Base-by-base conservation (phyloP, 2,329 filamentous ascomycete genomes). In the Tolypocladium inflatum region DNA sequence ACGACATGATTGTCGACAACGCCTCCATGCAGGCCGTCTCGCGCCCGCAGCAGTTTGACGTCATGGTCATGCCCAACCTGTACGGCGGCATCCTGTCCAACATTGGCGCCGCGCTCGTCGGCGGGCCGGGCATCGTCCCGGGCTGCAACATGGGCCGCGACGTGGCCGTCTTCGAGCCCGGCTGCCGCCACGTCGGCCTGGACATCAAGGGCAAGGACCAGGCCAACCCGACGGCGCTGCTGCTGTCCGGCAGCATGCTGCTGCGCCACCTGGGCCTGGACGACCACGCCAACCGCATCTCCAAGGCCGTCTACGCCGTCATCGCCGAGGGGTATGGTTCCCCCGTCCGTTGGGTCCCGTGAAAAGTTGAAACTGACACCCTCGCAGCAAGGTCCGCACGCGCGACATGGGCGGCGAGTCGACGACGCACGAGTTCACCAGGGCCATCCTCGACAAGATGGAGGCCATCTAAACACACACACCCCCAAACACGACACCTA, bases 1-100 rank as follows among this genome's bases (percentile, higher is more conserved):
- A 95, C 82, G 94, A 99, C 80, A 97, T 99, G 93, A 99, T 99
- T 76, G 94, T 99, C 77, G 94, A 99, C 81, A 99, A 99, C 78
- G 94, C 94, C 71, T 96, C 90, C 71, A 99, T 99, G 94, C 94
- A 99, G 82, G 95, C 91, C 73, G 94, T 99, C 67, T 92, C 90
- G 66, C 84, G 86, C 66, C 94, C 94, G 62, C 94, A 97, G 80
- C 94, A 99, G 78, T 99, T 99, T 74, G 94, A 99, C 75, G 94
- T 99, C 69, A 90, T 99, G 88, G 94, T 99, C 76, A 97, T 97
- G 92, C 94, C 94, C 71, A 99, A 99, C 83, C 80, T 97, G 72
- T 97, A 97, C 84, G 93, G 93, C 76, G 92, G 93, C 74, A 99
- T 99, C 70, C 83, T 99, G 65, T 97, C 94, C 80, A 99, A 99